Evolutionary conservation across 805 yeast species (phyloP), one percentile per base, ranked within the genome.

Genomic region (Teunomyces aglyptinius): DNA sequence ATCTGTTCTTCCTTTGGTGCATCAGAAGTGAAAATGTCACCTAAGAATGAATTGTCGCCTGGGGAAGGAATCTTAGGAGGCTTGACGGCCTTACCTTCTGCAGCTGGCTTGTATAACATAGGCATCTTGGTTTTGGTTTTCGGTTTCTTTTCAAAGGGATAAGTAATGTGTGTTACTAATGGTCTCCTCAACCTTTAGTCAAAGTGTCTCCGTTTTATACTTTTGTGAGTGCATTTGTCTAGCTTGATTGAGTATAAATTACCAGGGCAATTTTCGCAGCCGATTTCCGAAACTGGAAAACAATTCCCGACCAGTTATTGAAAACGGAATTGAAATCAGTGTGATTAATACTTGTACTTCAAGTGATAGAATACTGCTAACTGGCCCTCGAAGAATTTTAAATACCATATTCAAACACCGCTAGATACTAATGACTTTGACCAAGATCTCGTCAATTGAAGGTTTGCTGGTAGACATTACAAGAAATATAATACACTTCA

Each of bases 41-140:
- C 85, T 51, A 84, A 73, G 73, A 81, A 84, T 6, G 89, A 77
- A 65, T 84, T 84, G 71, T 75, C 78, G 49, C 85, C 84, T 64
- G 83, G 82, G 46, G 84, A 73, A 47, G 85, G 81, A 50, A 83
- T 77, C 34, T 71, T 73, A 38, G 85, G 79, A 55, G 85, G 86
- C 63, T 70, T 74, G 50, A 75, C 68, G 15, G 70, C 75, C 65
- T 68, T 76, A 43, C 80, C 82, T 59, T 78, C 80, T 41, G 71
- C 75, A 27, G 71, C 61, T 63, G 84, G 78, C 56, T 71, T 72
- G 70, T 79, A 75, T 62, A 59, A 59, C 75, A 82, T 71, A 59
- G 85, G 82, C 81, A 79, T 80, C 58, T 60, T 75, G 18, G 12
- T 16, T 16, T 11, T 29, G 19, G 7, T 16, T 15, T 16, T 16